Percentiles rank a stretch among this genome's conserved stretches.
Evolutionary conservation across 306 rosid species (phyloP).

Genomic region (Pueraria montana): DNA sequence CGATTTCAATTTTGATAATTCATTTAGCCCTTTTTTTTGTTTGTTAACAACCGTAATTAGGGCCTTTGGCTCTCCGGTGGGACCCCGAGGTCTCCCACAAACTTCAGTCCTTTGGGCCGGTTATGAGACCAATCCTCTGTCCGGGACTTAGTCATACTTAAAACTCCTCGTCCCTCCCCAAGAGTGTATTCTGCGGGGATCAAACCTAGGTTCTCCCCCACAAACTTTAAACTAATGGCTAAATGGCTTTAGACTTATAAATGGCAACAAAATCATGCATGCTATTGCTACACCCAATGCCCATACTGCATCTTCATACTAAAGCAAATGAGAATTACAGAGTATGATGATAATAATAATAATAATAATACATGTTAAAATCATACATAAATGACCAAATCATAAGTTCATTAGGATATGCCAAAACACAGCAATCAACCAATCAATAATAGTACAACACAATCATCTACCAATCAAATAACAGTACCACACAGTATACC

Average conservation of each 20-base stretch:
- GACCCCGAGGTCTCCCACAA: too few species aligned
- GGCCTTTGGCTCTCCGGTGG: too few species aligned
- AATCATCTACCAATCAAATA: not conserved
- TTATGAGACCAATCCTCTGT: too few species aligned
- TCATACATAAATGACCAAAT: not conserved
- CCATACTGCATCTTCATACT: not conserved
- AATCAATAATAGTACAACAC: not conserved
- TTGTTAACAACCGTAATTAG: too few species aligned
- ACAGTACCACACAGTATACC: not conserved
- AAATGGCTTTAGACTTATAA: not conserved
- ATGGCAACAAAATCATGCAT: not conserved
- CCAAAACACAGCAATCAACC: not conserved
- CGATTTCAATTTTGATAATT: slow-evolving; percentile 16
- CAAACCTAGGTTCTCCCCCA: too few species aligned
- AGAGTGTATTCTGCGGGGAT: too few species aligned
- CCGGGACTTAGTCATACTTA: too few species aligned
- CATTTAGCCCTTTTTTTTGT: not conserved
- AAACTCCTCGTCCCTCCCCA: too few species aligned
- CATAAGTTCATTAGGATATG: not conserved
- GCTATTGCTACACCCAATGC: not conserved
- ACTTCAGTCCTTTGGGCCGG: too few species aligned
- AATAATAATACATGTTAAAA: not conserved
- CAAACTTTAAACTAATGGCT: not conserved
- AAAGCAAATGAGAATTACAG: not conserved
- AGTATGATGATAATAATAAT: not conserved